Evolutionary conservation across 2,329 filamentous ascomycete species (phyloP), one percentile per base, ranked within the genome.

Genomic region (Xylaria sp.): DNA sequence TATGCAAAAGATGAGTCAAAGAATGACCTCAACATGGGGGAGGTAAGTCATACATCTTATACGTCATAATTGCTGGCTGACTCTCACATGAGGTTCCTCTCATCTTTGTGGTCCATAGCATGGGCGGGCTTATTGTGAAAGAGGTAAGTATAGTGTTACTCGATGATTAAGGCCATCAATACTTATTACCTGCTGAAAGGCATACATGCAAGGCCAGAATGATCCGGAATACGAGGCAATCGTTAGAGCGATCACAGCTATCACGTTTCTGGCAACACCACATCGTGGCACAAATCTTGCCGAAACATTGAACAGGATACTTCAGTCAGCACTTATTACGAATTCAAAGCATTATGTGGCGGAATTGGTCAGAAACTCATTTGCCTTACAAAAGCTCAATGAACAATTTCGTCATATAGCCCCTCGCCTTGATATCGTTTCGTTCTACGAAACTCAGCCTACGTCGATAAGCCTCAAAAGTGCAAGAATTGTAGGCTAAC

Each of bases 41-140:
- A 10, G 4, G 13, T 10, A 40, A 40, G 9, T 40, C 37, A 40
- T 40, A 16, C 25, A 16, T 27, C 13, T 29, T 27, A n/a, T 25
- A 5, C 47, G 23, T 23, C 47, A 18, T 40, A 9, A 16, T 3
- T 12, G 10, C 13, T 40, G 13, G 13, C 37, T 40, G 37, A 12
- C 13, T 40, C 9, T 40, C 29, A 29, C 29, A 29, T 6, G 6
- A 67, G 65, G 9, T 18, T 13, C 66, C 66, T 6, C 61, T 69
- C 8, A 29, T 69, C 10, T 69, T 69, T 35, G 23, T 69, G 13
- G 66, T 16, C 1, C 66, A 69, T 54, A 35, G n/a, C 3, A 69
- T 69, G 66, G 66, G 66, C 1, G 66, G 66, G 6, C 58, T 69
- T 9, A 25, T 69, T 2, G 40, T 62, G 2, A 67, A 67, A 25